Evolutionary conservation across 2,329 filamentous ascomycete species (phyloP), one percentile per base, ranked within the genome.

Genomic region (Calonectria hongkongensis): DNA sequence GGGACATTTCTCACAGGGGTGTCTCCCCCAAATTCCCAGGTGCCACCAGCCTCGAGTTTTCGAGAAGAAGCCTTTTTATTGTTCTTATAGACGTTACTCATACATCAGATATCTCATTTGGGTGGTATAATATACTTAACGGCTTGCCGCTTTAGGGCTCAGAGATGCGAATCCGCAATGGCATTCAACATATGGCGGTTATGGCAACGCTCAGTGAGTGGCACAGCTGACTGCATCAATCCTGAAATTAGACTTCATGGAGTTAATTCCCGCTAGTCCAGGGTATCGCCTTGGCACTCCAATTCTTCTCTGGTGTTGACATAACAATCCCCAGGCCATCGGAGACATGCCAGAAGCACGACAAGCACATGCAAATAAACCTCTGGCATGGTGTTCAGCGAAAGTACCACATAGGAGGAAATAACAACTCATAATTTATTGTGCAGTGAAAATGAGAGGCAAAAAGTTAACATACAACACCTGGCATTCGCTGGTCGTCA

Each of bases 401-500:
- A 41, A 16, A 4, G 9, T 9, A 25, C 21, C 21, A 48, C 25
- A 13, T 3, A 12, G n/a, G 18, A 13, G 21, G 25, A 48, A 2
- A 48, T 25, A 25, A 25, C 8, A 25, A 13, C 5, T 9, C n/a
- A 12, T 13, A 12, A 21, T 13, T 21, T 21, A 25, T 1, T 10
- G 2, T 13, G 9, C 6, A 18, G 18, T 13, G 10, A 6, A 60
- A 12, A 9, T 2, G 36, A 41, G 6, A 27, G 25, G 13, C 21
- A 60, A 60, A 60, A 60, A 41, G 6, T 41, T 39, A 27, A 60
- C 54, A 60, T 60, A 60, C 54, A 60, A 60, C 54, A 60, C 54
- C 33, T 18, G 54, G 54, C 54, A 60, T 60, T 60, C 54, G 54
- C 54, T 60, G 54, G 54, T 60, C 54, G 54, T 60, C 54, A 60